Evolutionary conservation across 2,329 filamentous ascomycete genomes (phyloP).

Genomic region (Penicillium palitans): DNA sequence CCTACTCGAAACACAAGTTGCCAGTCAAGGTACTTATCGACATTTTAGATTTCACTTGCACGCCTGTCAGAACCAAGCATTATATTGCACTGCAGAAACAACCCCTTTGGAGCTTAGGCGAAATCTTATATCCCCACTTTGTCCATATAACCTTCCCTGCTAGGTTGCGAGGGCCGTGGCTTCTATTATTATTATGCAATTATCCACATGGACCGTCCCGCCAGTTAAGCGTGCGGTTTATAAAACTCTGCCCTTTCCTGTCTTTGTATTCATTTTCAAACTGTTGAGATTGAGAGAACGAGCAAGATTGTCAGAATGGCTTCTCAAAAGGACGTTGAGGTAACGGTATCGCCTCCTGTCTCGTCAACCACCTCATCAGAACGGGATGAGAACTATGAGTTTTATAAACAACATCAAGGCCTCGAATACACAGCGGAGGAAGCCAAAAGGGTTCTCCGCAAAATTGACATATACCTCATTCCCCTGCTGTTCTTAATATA

Average conservation of each 20-base stretch:
- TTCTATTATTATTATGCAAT: conserved; percentile 6
- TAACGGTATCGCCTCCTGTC: conserved; percentile 9
- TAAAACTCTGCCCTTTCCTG: background rate
- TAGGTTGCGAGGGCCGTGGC: background rate
- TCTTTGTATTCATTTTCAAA: background rate
- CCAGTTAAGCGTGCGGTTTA: background rate
- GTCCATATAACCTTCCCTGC: background rate
- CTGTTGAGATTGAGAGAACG: rapidly evolving
- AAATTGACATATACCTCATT: conserved; percentile 58
- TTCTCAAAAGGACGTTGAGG: conserved; percentile 13
- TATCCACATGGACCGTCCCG: background rate
- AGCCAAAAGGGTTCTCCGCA: conserved; percentile 47
- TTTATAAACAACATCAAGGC: conserved; percentile 32
- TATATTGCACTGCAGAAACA: background rate
- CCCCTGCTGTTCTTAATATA: conserved; percentile 60
- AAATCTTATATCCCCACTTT: background rate
- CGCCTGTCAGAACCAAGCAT: background rate
- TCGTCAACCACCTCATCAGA: conserved; percentile 19
- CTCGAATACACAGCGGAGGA: conserved; percentile 27
- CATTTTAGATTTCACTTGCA: background rate
- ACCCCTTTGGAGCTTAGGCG: background rate
- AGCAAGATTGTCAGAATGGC: background rate
- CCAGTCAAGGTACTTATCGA: too few species aligned
- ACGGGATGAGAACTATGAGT: conserved; percentile 41
- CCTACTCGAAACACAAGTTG: background rate